phyloP scores from a whole-genome alignment of 1,139 yeast species.

The Diutina scorzettiae region DNA sequence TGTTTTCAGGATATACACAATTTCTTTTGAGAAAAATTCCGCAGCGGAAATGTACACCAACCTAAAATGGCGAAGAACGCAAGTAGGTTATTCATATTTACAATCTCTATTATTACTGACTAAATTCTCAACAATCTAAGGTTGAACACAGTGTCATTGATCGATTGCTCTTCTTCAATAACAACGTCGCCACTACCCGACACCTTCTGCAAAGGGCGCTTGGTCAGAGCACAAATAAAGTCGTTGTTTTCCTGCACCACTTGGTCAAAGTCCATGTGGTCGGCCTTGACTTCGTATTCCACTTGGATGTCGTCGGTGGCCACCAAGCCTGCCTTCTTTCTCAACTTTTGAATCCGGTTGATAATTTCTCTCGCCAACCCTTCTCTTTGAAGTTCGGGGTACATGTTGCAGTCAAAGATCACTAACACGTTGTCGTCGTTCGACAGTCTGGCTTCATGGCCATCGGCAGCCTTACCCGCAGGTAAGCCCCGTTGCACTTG shows the following conservation, averaged over 20 bases:
- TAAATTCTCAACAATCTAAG: constrained; percentile 65
- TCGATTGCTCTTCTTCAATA: constrained; percentile 83
- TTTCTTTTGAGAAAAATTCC: no score
- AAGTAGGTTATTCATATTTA: no score
- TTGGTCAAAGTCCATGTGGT: constrained; percentile 56
- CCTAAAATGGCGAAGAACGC: no score
- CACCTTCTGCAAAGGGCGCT: constrained; percentile 41
- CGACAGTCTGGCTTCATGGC: constrained; percentile 79
- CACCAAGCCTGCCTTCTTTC: constrained; percentile 91
- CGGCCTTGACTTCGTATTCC: constrained; percentile 61
- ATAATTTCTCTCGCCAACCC: constrained; percentile 94
- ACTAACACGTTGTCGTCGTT: constrained; percentile 61
- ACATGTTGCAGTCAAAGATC: constrained; percentile 76
- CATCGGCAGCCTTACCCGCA: constrained; percentile 40
- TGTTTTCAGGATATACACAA: no score
- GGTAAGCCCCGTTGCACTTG: constrained; percentile 85
- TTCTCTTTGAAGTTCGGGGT: constrained; percentile 83
- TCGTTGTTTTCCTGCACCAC: constrained; percentile 55
- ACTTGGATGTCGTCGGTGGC: constrained; percentile 93
- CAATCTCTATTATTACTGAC: no score
- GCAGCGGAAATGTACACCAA: no score
- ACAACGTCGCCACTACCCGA: constrained; percentile 34
- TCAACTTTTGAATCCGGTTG: constrained; percentile 93
- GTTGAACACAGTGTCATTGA: constrained; percentile 74
- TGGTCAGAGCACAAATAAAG: constrained; percentile 65